A percentile compares a stretch with the other conserved stretches of the same genome.
phyloP scores from a whole-genome alignment of 768 basidiomycete species.

The Pulveroboletus ravenelii region DNA sequence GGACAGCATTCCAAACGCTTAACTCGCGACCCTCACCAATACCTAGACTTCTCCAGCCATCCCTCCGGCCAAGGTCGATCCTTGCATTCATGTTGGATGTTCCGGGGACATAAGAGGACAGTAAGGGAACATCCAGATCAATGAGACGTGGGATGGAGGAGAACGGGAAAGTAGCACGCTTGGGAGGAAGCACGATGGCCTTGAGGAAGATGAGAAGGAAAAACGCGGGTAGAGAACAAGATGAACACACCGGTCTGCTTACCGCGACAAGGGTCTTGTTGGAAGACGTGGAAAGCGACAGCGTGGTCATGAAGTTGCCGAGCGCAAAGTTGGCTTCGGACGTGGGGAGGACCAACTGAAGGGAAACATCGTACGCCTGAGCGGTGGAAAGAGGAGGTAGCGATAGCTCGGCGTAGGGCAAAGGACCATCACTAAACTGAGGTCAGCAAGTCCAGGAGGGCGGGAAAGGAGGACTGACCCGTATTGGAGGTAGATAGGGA shows the following conservation, averaged over 20 bases:
- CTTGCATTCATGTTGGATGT: slow-evolving; percentile 48
- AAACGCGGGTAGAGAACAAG: neutral
- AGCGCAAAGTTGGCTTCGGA: slow-evolving; percentile 64
- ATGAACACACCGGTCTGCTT: slow-evolving; percentile 59
- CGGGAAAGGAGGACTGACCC: slow-evolving; percentile 46
- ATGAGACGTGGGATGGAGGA: slow-evolving; percentile 39
- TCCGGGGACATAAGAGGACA: slow-evolving; percentile 49
- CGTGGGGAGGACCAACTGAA: slow-evolving; percentile 62
- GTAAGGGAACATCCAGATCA: slow-evolving; percentile 50
- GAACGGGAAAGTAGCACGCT: slow-evolving; percentile 31
- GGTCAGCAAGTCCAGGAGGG: slow-evolving; percentile 2
- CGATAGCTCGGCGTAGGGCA: slow-evolving; percentile 56
- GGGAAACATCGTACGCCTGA: slow-evolving; percentile 73
- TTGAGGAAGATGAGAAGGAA: slow-evolving; percentile 27
- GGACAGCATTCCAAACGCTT: slow-evolving; percentile 55
- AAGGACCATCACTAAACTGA: slow-evolving; percentile 49
- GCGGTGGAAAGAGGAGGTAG: slow-evolving; percentile 50
- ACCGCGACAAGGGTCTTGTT: slow-evolving; percentile 60
- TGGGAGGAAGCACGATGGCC: slow-evolving; percentile 53
- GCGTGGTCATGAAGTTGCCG: slow-evolving; percentile 79
- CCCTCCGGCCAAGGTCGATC: slow-evolving; percentile 69
- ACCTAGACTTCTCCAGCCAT: slow-evolving; percentile 68
- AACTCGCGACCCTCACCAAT: slow-evolving; percentile 69
- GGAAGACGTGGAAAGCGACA: slow-evolving; percentile 52
- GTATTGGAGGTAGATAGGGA: slow-evolving; percentile 69